Conservation (phyloP, 2,329 filamentous ascomycete species). For the Fusarium sp. region DNA sequence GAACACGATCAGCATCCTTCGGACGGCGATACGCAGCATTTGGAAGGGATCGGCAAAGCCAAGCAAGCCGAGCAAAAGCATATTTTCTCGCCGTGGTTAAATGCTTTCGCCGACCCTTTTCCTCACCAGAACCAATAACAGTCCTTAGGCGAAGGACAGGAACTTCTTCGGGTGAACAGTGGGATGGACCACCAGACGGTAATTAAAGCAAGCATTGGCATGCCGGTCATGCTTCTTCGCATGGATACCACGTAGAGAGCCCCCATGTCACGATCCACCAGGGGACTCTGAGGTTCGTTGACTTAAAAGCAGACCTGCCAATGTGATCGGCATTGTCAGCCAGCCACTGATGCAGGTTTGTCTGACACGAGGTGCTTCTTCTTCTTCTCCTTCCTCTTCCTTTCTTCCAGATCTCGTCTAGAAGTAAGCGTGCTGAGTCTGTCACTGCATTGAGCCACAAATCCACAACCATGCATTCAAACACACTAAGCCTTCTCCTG, state of each 20-base stretch:
- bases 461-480: slow-evolving; percentile 28
- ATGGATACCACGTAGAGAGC: neutral
- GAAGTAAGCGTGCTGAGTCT: slow-evolving; percentile 10
- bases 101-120: no score
- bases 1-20: slow-evolving; percentile 3
- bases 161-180: slow-evolving; percentile 5
- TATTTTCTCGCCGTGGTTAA: neutral
- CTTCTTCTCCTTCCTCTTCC: neutral
- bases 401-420: slow-evolving; percentile 14
- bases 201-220: slow-evolving; percentile 8
- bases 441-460: neutral
- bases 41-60: slow-evolving; percentile 21
- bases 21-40: neutral
- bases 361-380: neutral
- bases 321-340: slow-evolving; percentile 15
- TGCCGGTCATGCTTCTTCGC: neutral
- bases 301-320: slow-evolving; percentile 16
- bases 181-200: neutral
- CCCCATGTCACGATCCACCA: neutral
- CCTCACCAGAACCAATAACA: neutral
- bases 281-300: neutral
- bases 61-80: slow-evolving; percentile 2
- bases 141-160: neutral
- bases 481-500: slow-evolving; percentile 33
- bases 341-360: slow-evolving; percentile 11